Percentiles rank a stretch among this genome's conserved stretches.
These are phyloP conservation scores for Oenanthe javanica DNA, from an alignment of 140 eudicot species.

Conservation along the genomic window DNA sequence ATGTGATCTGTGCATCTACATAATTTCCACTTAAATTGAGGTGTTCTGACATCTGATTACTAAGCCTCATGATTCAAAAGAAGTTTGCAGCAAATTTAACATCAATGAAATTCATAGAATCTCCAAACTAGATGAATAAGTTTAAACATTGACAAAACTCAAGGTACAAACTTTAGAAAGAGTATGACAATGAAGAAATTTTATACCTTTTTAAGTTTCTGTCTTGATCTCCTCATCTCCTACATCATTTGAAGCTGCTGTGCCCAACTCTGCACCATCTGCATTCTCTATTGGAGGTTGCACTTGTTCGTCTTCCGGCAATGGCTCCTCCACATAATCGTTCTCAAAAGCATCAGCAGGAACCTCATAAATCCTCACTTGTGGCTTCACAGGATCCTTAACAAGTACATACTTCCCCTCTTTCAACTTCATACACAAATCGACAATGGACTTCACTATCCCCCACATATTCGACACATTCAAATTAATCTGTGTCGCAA, in stretches of 20 bases:
- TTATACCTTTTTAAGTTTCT: constrained; percentile 30
- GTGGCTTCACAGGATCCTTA: constrained; percentile 79
- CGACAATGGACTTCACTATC: constrained; percentile 77
- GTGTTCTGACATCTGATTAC: too few species aligned
- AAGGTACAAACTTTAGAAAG: not conserved
- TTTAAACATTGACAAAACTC: not conserved
- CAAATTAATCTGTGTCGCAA: constrained; percentile 79
- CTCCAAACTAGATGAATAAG: too few species aligned
- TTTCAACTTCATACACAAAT: constrained; percentile 79
- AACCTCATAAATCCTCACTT: constrained; percentile 84
- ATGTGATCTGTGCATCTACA: too few species aligned
- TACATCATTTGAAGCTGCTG: constrained; percentile 29
- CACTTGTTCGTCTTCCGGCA: constrained; percentile 79
- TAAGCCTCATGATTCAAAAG: too few species aligned
- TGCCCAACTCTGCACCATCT: constrained; percentile 35
- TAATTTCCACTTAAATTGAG: too few species aligned
- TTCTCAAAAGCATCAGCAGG: constrained; percentile 91
- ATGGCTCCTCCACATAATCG: constrained; percentile 69
- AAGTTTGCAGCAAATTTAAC: too few species aligned
- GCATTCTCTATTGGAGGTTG: constrained; percentile 75
- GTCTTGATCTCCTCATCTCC: constrained; percentile 44
- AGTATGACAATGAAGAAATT: not conserved
- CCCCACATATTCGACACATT: constrained; percentile 91
- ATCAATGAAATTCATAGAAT: too few species aligned
- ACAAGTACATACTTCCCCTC: constrained; percentile 90